These are phyloP conservation scores for Populus ilicifolia DNA, from an alignment of 345 rosid species.

Conservation along the genomic window DNA sequence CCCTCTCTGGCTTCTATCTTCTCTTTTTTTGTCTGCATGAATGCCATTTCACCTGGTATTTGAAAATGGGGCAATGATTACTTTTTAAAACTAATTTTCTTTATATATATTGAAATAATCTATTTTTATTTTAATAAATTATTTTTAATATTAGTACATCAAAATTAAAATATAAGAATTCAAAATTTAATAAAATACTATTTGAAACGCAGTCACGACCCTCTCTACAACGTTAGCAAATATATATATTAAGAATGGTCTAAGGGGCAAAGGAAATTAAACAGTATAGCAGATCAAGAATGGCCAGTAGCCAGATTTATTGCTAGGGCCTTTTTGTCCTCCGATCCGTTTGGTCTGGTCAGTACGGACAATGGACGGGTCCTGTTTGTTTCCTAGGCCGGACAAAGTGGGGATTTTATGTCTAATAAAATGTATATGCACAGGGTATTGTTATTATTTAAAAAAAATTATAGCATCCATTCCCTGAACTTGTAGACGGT, in stretches of 20 bases:
- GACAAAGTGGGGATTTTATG: background rate
- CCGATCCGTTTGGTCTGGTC: background rate
- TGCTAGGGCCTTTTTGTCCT: background rate
- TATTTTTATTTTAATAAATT: too few species aligned
- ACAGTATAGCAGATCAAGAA: background rate
- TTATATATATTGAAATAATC: rapidly evolving
- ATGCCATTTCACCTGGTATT: rapidly evolving
- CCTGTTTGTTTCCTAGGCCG: background rate
- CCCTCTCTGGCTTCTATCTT: slow-evolving; percentile 13
- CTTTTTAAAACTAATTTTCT: too few species aligned
- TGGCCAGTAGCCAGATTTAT: background rate
- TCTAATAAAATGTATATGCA: too few species aligned
- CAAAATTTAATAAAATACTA: too few species aligned
- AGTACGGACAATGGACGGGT: background rate
- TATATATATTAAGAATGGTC: background rate
- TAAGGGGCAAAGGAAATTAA: background rate
- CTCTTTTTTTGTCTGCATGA: background rate
- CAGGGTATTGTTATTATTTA: too few species aligned
- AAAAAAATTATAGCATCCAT: too few species aligned
- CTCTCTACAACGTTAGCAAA: background rate
- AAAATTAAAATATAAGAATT: too few species aligned
- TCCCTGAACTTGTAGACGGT: too few species aligned
- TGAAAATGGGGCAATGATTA: rapidly evolving
- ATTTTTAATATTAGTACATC: too few species aligned
- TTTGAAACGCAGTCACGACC: too few species aligned